Base-by-base conservation (phyloP, 1,284 basidiomycete species). In the Hemileia vastatrix region DNA sequence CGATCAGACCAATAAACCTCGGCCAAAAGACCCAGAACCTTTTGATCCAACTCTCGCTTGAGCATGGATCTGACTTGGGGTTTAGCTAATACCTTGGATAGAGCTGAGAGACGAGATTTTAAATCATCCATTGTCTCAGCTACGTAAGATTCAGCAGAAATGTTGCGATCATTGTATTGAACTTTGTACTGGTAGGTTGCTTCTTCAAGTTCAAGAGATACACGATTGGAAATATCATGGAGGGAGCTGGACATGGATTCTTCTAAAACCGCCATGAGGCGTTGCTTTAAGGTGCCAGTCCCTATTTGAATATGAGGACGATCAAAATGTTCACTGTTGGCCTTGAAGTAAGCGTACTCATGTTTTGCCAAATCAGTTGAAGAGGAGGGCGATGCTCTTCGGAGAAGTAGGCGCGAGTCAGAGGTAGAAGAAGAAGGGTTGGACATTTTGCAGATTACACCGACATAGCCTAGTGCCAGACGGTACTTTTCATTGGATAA, bases 121-220 rank as follows among this genome's bases (percentile, higher is more conserved):
- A 98, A 83, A 6, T 83, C 80, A 72, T 98, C 94, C 78, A 97
- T 86, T 2, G 91, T 92, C 78, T 98, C 95, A 15, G 94, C 93
- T 54, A 97, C 90, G 74, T 99, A 99, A 2, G 89, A 92, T 76
- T 99, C 95, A 9, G 95, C 86, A 0, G 89, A 88, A 68, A 97
- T 89, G 24, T 88, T 83, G 19, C 91, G 84, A 77, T 99, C 95
- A 75, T 99, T 98, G 81, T 98, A 99, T 77, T 97, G 91, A 0
- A 98, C 93, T 77, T 99, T 99, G 83, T 98, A 98, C 77, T 97
- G 93, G 77, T 99, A 99, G 27, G 85, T 86, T 1, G 94, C 86
- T 72, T 97, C 94, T 76, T 98, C 94, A 11, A 97, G 82, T 76
- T 98, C 95, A 36, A 95, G 83, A 72, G 95, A 92, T 3, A 98